Base-by-base conservation (phyloP, 768 basidiomycete species). In the Rhizopogon salebrosus region DNA sequence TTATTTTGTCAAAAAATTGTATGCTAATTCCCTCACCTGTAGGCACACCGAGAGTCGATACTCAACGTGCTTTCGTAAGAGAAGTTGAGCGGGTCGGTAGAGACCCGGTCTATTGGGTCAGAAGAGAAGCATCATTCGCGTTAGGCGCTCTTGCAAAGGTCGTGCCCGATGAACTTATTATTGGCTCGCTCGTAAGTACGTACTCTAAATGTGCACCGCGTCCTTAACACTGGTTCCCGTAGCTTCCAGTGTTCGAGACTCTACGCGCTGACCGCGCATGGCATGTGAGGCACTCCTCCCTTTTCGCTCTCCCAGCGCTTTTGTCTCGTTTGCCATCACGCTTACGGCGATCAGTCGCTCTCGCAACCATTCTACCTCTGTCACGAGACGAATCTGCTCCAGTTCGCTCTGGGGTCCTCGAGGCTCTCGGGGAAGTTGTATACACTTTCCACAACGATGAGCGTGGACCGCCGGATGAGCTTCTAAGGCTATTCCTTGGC, bases 111-210 rank as follows among this genome's bases (percentile, higher is more conserved):
- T 85, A 84, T 49, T 91, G 87, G 82, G 89, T 94, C 18, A 75
- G 92, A 57, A 75, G 87, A 49, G 91, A 95, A 65, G 92, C 91
- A 2, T 88, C 88, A 1, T 89, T 92, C 58, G 93, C 93, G 3
- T 73, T 98, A 24, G 92, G 91, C 0, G 89, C 88, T 8, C 74
- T 98, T 49, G 91, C 92, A 18, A 94, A 95, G 69, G 83, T 91
- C 22, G 84, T 92, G 7, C 84, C 90, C n/a, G 71, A 80, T 39
- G 89, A 91, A 59, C 67, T 90, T 23, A 79, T 93, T 18, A 64
- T 79, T 22, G 75, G 67, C 43, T 79, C 83, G 49, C 72, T 89
- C 71, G 91, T 85, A 63, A 49, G 80, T 23, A 41, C 58, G 53
- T 57, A 40, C 34, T 54, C 46, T 16, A 4, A 23, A 36, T 35